Conservation (phyloP, 164 flowering plant species). For the Protea cynaroides region DNA sequence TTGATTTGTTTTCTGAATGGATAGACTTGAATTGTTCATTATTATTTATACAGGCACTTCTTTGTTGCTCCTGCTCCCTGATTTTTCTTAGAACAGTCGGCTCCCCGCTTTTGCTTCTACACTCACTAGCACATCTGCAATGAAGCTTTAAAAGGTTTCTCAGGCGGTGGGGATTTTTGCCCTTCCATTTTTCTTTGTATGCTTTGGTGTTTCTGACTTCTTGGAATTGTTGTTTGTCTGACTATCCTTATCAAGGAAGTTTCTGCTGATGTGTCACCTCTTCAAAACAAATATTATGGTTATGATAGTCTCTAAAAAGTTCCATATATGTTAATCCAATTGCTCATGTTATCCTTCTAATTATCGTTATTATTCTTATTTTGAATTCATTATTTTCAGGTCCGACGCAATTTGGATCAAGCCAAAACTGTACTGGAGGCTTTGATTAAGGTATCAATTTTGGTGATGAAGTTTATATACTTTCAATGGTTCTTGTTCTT, state of each 20-base stretch:
- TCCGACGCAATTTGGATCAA: constrained; percentile 95
- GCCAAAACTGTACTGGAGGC: constrained; percentile 82
- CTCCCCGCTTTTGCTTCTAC: background rate
- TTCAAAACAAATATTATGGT: no score
- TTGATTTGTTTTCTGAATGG: no score
- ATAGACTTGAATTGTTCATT: background rate
- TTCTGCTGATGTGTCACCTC: background rate
- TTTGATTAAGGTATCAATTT: constrained; percentile 59
- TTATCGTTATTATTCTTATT: background rate
- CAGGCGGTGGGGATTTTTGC: background rate
- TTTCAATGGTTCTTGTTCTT: constrained; percentile 4
- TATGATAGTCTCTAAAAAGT: background rate
- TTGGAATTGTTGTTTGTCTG: background rate
- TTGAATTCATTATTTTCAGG: constrained; percentile 38
- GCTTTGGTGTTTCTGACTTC: no score
- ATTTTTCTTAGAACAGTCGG: background rate
- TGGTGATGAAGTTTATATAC: background rate
- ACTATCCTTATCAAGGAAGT: background rate
- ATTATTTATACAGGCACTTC: background rate
- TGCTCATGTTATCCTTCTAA: background rate
- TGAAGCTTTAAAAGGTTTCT: background rate
- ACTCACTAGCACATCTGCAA: background rate
- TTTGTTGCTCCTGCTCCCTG: background rate
- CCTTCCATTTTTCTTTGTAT: no score
- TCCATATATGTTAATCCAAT: background rate